These are phyloP conservation scores for Vinca minor DNA, from an alignment of 257 asterid genomes.

Conservation along the genomic window DNA sequence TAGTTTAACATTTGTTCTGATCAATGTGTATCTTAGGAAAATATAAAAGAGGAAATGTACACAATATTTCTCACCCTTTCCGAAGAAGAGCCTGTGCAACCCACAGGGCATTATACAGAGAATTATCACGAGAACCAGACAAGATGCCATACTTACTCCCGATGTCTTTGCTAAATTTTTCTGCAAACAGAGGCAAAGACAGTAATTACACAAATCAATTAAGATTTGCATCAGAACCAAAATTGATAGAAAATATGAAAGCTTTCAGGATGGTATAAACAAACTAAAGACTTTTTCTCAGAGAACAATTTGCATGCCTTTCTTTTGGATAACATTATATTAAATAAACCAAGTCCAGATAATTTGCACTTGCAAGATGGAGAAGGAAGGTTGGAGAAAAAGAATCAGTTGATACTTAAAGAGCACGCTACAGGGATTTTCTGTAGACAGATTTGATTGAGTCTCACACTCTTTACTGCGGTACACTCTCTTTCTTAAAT, in stretches of 20 bases:
- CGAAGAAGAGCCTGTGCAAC: constrained; percentile 90
- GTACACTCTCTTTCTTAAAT: not conserved
- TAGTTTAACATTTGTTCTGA: constrained; percentile 5
- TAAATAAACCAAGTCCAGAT: not conserved
- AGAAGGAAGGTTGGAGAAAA: not conserved
- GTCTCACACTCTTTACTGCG: not conserved
- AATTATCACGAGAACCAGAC: constrained; percentile 83
- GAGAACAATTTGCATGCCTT: not conserved
- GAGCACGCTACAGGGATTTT: not conserved
- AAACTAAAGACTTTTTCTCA: no score
- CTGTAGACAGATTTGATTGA: not conserved
- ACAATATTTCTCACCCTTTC: constrained; percentile 54
- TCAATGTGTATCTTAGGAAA: constrained; percentile 8
- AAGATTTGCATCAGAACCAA: not conserved
- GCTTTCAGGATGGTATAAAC: not conserved
- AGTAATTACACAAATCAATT: no score
- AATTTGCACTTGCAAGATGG: not conserved
- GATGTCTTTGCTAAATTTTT: constrained; percentile 53
- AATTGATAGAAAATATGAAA: not conserved
- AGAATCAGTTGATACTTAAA: not conserved
- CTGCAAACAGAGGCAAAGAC: constrained; percentile 40
- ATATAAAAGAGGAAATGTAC: constrained; percentile 11
- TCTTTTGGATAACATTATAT: not conserved
- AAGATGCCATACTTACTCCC: constrained; percentile 82
- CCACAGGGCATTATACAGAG: constrained; percentile 95